Evolutionary conservation across 306 rosid species (phyloP).

Genomic region (Crotalaria pallida): DNA sequence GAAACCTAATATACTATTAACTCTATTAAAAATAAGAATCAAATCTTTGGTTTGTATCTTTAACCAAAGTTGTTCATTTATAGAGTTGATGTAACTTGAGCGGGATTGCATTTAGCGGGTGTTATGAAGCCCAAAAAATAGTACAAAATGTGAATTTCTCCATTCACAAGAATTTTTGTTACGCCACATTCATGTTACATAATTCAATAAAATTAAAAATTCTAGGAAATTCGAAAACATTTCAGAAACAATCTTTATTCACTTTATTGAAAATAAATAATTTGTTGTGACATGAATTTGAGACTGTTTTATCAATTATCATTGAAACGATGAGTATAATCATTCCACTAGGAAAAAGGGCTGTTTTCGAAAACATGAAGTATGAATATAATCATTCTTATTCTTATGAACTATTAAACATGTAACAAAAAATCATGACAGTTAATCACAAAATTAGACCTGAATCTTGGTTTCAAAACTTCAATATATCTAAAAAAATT

Average conservation of each 20-base stretch:
- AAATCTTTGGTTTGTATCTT: too few relatives aligned
- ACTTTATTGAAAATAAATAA: background rate
- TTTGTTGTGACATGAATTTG: background rate
- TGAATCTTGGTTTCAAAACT: constrained; percentile 15
- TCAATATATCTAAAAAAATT: constrained; percentile 12
- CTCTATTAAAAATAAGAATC: too few relatives aligned
- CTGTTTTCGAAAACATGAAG: constrained; percentile 9
- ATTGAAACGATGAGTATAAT: constrained; percentile 6
- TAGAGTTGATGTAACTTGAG: too few relatives aligned
- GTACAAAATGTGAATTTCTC: too few relatives aligned
- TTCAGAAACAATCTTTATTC: background rate
- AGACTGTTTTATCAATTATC: background rate
- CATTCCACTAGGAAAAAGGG: background rate
- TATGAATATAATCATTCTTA: constrained; percentile 21
- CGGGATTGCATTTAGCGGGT: too few relatives aligned
- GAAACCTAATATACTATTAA: too few relatives aligned
- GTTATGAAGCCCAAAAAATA: too few relatives aligned
- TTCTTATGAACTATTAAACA: constrained; percentile 12
- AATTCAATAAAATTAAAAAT: too few relatives aligned
- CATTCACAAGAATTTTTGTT: too few relatives aligned
- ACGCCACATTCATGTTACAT: too few relatives aligned
- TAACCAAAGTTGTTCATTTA: too few relatives aligned
- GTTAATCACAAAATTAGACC: constrained; percentile 20
- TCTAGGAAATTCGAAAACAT: too few relatives aligned
- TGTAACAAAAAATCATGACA: constrained; percentile 4